Percentiles rank a stretch among this genome's conserved stretches.
Evolutionary conservation across 164 flowering plant genomes (phyloP).

Genomic region (Nymphaea thermarum): DNA sequence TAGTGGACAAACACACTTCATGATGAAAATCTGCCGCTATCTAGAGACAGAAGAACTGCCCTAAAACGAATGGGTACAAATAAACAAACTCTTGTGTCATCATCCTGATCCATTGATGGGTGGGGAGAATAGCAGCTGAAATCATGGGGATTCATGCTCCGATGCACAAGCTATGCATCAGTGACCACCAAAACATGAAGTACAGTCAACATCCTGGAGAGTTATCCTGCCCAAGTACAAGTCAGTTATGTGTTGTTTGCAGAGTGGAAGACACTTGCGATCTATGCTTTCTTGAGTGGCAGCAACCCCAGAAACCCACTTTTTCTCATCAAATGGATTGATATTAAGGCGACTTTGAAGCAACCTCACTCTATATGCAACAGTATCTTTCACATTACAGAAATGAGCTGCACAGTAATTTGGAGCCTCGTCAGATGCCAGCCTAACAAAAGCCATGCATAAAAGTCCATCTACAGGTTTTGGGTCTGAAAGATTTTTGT

Average conservation of each 20-base stretch:
- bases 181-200: slow-evolving; percentile 38
- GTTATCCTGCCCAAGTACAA: slow-evolving; percentile 53
- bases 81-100: no score
- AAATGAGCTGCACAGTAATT: slow-evolving; percentile 64
- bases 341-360: slow-evolving; percentile 45
- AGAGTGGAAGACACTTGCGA: slow-evolving; percentile 60
- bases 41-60: no score
- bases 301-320: slow-evolving; percentile 67
- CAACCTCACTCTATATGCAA: slow-evolving; percentile 47
- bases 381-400: slow-evolving; percentile 46
- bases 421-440: slow-evolving; percentile 58
- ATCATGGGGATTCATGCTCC: background rate
- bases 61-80: no score
- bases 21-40: no score
- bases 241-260: slow-evolving; percentile 52
- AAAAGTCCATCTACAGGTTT: slow-evolving; percentile 82
- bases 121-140: background rate
- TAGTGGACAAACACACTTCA: no score
- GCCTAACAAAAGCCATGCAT: slow-evolving; percentile 47
- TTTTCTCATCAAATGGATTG: slow-evolving; percentile 33
- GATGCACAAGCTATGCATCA: slow-evolving; percentile 1
- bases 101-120: no score
- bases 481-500: slow-evolving; percentile 61
- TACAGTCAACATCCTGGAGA: slow-evolving; percentile 73
- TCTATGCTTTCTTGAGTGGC: slow-evolving; percentile 57